Evolutionary conservation across 352 stramenopile species (phyloP).

Genomic region (Globisporangium heterothallicum): DNA sequence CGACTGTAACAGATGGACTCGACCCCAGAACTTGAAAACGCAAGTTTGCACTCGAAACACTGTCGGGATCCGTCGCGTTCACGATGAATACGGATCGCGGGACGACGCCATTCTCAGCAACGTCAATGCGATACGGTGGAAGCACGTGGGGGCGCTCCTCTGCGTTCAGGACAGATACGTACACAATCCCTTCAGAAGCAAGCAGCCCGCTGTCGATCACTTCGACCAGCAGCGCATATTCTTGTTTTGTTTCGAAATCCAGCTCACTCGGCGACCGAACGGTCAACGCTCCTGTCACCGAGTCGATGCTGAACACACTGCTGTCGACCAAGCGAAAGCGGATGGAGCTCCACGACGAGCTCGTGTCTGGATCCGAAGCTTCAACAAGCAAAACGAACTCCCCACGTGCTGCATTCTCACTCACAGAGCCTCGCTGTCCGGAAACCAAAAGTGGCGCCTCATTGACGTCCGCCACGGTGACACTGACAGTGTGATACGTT

Average conservation of each 20-base stretch:
- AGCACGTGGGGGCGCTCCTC: constrained; percentile 3
- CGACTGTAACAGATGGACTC: neutral
- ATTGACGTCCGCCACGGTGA: constrained; percentile 6
- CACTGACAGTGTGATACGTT: constrained; percentile 1
- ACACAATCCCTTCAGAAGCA: constrained; percentile 14
- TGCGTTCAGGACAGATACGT: constrained; percentile 15
- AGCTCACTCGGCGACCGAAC: constrained; percentile 14
- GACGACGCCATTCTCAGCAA: constrained; percentile 30
- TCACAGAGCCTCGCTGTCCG: neutral
- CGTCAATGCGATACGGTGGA: neutral
- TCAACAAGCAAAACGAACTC: neutral
- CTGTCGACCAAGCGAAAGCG: constrained; percentile 5
- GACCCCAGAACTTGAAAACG: constrained; percentile 16
- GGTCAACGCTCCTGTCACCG: constrained; percentile 7
- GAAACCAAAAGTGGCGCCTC: neutral
- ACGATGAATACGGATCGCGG: constrained; percentile 33
- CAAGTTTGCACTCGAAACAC: constrained; percentile 24
- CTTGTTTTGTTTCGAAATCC: constrained; percentile 22
- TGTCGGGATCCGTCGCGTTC: constrained; percentile 44
- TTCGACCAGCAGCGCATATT: constrained; percentile 19
- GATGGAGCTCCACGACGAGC: neutral
- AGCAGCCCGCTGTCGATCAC: constrained; percentile 26
- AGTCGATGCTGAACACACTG: constrained; percentile 9
- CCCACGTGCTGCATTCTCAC: constrained; percentile 3
- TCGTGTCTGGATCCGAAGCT: constrained; percentile 5